Evolutionary conservation across 2,329 filamentous ascomycete genomes (phyloP).

Genomic region (Colletotrichum siamense): DNA sequence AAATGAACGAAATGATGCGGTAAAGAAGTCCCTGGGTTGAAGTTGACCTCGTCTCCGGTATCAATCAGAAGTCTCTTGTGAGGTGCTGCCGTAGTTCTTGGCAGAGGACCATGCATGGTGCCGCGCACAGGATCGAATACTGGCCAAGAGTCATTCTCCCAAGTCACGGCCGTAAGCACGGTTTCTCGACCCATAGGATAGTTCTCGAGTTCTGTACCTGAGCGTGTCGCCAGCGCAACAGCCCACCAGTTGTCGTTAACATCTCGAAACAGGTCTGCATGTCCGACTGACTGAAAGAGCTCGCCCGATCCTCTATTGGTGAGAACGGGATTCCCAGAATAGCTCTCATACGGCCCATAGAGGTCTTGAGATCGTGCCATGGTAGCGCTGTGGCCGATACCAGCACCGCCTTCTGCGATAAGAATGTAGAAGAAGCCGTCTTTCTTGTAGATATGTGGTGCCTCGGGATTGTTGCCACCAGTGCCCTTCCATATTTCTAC

Average conservation of each 20-base stretch:
- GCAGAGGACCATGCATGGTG: background rate
- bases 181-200: background rate
- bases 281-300: conserved; percentile 36
- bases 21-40: background rate
- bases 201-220: background rate
- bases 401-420: conserved; percentile 51
- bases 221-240: background rate
- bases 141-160: background rate
- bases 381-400: conserved; percentile 37
- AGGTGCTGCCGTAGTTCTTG: background rate
- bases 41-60: background rate
- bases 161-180: background rate
- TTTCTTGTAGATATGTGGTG: conserved; percentile 49
- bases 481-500: background rate
- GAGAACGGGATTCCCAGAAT: conserved; percentile 42
- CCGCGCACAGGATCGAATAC: background rate
- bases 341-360: conserved; percentile 41
- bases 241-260: background rate
- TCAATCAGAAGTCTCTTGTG: background rate
- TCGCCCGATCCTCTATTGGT: conserved; percentile 33
- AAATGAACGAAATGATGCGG: background rate
- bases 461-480: conserved; percentile 31
- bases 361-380: conserved; percentile 38
- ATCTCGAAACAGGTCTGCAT: conserved; percentile 38
- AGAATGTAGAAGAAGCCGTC: conserved; percentile 48